These are phyloP conservation scores for Trichophyton schoenleinii DNA, from an alignment of 2,329 filamentous ascomycete genomes.

Conservation along the genomic window DNA sequence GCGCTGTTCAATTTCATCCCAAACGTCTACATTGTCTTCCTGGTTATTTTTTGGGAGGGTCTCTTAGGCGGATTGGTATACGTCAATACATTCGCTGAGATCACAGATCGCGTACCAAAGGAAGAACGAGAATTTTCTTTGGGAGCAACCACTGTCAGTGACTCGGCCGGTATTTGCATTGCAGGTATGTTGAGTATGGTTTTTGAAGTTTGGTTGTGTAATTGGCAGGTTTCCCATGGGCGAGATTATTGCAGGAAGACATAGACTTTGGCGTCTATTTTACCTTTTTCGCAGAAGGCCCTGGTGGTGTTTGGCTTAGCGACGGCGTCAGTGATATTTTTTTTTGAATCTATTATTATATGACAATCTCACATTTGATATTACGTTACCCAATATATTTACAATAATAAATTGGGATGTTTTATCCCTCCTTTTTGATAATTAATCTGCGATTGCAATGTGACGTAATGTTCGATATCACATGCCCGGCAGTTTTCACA, in stretches of 20 bases:
- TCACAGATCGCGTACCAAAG: constrained; percentile 65
- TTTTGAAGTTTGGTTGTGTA: constrained; percentile 69
- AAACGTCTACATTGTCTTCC: constrained; percentile 71
- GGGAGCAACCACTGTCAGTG: constrained; percentile 79
- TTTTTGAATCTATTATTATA: not conserved
- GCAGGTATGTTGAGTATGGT: constrained; percentile 74
- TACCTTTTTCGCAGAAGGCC: not conserved
- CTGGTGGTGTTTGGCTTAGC: not conserved
- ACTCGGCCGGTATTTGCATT: constrained; percentile 79
- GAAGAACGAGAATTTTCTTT: constrained; percentile 84
- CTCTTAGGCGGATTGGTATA: constrained; percentile 84
- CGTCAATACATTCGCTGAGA: constrained; percentile 90
- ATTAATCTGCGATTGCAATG: not conserved
- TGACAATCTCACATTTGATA: not conserved
- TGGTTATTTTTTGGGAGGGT: constrained; percentile 87
- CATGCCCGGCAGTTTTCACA: not conserved
- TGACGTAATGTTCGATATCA: not conserved
- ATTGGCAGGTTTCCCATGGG: constrained; percentile 71
- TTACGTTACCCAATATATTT: not conserved
- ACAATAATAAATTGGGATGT: not conserved
- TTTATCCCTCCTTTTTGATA: not conserved
- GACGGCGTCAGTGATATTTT: not conserved
- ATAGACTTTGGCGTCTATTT: not conserved
- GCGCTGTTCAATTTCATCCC: constrained; percentile 72
- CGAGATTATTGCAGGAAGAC: constrained; percentile 56